Conservation (phyloP, 1,284 basidiomycete species). For the Fomitopsis pinicola region DNA sequence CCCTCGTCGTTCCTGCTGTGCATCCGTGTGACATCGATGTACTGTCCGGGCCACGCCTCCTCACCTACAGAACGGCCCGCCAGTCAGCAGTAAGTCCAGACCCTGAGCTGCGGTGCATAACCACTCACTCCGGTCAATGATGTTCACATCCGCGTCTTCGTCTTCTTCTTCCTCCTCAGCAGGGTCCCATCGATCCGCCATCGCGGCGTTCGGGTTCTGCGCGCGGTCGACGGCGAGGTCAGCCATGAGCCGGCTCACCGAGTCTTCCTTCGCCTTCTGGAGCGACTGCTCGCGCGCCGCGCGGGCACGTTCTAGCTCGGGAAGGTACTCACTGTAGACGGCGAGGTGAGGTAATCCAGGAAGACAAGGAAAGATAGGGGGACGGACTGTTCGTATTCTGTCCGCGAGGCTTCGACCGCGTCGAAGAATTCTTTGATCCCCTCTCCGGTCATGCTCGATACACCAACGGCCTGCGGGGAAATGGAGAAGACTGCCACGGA, state of each 20-base stretch:
- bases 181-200: slow-evolving; percentile 54
- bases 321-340: slow-evolving; percentile 78
- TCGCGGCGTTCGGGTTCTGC: slow-evolving; percentile 49
- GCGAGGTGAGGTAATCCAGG: slow-evolving; percentile 2
- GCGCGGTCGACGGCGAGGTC: slow-evolving; percentile 78
- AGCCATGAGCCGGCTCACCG: slow-evolving; percentile 78
- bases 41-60: slow-evolving; percentile 64
- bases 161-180: slow-evolving; percentile 60
- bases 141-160: slow-evolving; percentile 48
- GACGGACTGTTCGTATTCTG: slow-evolving; percentile 83
- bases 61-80: slow-evolving; percentile 42
- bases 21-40: slow-evolving; percentile 60
- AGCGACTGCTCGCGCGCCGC: slow-evolving; percentile 59
- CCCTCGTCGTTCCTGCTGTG: slow-evolving; percentile 46
- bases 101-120: not conserved
- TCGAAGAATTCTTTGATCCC: slow-evolving; percentile 91
- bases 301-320: slow-evolving; percentile 77
- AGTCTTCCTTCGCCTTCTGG: slow-evolving; percentile 71
- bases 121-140: slow-evolving; percentile 64
- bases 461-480: slow-evolving; percentile 79
- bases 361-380: not conserved
- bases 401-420: slow-evolving; percentile 83
- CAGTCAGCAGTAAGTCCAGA: slow-evolving; percentile 6
- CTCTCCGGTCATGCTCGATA: slow-evolving; percentile 92
- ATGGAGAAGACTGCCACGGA: not conserved